Base-by-base conservation (phyloP, 78 protist species). In the Creolimax fragrantissima region DNA sequence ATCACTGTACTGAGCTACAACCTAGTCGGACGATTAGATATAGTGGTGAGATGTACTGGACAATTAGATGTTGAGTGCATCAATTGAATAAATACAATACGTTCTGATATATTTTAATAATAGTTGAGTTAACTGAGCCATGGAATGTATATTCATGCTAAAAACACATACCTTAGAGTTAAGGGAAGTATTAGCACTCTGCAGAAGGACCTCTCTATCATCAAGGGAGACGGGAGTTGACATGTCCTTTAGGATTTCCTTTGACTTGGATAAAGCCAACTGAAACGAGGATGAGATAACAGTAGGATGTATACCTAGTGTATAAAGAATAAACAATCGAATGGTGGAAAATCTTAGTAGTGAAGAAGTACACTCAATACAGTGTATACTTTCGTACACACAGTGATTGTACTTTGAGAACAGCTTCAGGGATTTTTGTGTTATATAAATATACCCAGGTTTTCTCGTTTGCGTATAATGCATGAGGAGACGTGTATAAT, bases 121-220 rank as follows among this genome's bases (percentile, higher is more conserved):
- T n/a, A n/a, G n/a, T n/a, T n/a, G n/a, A n/a, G n/a, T n/a, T n/a
- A n/a, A n/a, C n/a, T n/a, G n/a, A n/a, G n/a, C n/a, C n/a, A n/a
- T n/a, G n/a, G n/a, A n/a, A n/a, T n/a, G n/a, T n/a, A n/a, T n/a
- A n/a, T n/a, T n/a, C n/a, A n/a, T n/a, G n/a, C n/a, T n/a, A n/a
- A n/a, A n/a, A n/a, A n/a, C n/a, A n/a, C 42, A 32, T 2, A 93
- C 95, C 95, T 97, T 99, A 3, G 99, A 98, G 94, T 95, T 96
- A 41, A 99, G 97, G 41, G 99, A 98, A 0, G 99, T 99, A 45
- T 91, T 45, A 3, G 99, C 99, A 37, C 91, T 74, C 93, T 97
- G 95, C 43, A 99, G 85, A 17, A 99, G 93, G 43, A 91, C 3
- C 4, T 94, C 97, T 43, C 97, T 94, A 94, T 98, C 99, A 11